Evolutionary conservation across 2,329 filamentous ascomycete genomes (phyloP).

Genomic region (Paramyrothecium roridum): DNA sequence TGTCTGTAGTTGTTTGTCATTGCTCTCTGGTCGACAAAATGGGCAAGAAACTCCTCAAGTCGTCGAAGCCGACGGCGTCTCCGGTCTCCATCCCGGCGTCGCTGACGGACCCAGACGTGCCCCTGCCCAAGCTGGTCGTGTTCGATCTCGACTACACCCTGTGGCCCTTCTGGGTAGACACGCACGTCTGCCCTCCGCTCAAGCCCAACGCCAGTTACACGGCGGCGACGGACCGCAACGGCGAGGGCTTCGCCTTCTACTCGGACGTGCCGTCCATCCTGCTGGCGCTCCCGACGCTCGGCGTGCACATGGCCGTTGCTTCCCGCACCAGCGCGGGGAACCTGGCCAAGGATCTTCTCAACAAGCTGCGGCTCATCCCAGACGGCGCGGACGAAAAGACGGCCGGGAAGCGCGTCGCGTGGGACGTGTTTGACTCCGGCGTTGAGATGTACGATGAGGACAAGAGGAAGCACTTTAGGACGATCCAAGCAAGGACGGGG

Average conservation of each 20-base stretch:
- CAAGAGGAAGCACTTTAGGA: conserved; percentile 83
- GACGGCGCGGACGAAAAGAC: conserved; percentile 15
- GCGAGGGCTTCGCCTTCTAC: conserved; percentile 71
- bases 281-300: conserved; percentile 46
- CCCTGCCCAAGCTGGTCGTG: conserved; percentile 78
- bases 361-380: conserved; percentile 57
- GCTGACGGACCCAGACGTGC: conserved; percentile 51
- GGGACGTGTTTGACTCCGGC: conserved; percentile 59
- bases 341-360: conserved; percentile 76
- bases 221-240: conserved; percentile 49
- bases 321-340: conserved; percentile 78
- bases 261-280: conserved; percentile 66
- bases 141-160: conserved; percentile 98
- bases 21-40: background rate
- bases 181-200: conserved; percentile 76
- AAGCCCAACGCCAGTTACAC: conserved; percentile 41
- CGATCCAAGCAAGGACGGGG: conserved; percentile 67
- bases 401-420: conserved; percentile 37
- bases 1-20: too few species aligned
- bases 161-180: conserved; percentile 99
- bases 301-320: conserved; percentile 65
- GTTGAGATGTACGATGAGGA: conserved; percentile 70
- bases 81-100: conserved; percentile 30
- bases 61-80: background rate
- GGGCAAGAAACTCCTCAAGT: background rate